Base-by-base conservation (phyloP, 1,284 basidiomycete genomes). In the Amylostereum chailletii region DNA sequence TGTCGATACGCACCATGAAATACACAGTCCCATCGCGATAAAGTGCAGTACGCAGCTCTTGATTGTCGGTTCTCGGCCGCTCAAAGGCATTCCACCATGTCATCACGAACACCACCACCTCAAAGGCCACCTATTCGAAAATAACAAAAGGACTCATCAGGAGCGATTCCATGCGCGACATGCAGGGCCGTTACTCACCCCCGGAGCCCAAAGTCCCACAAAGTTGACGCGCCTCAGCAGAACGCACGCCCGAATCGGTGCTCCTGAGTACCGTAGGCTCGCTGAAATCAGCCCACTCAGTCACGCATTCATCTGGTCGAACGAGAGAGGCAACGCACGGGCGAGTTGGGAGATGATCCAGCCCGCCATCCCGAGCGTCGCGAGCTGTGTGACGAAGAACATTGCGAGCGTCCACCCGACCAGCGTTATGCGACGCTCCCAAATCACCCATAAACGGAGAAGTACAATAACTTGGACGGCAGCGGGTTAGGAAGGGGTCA, bases 401-500 rank as follows among this genome's bases (percentile, higher is more conserved):
- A 63, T 52, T 3, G 53, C 5, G 3, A 71, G 48, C 1, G 70
- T 72, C 49, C 49, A 56, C 8, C 63, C 19, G 47, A 75, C 61
- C n/a, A 72, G 53, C 7, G 52, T 55, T 26, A 55, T 60, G 34
- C 60, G 56, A 5, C 70, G 66, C 36, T 67, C 63, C 62, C 71
- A 72, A 4, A 74, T 53, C 19, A 67, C 60, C 71, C 74, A 75
- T 9, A 74, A 49, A 2, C 71, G 68, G n/a, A 74, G 59, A 40
- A 75, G 55, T 30, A 74, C 58, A 44, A 75, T 59, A 50, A 68
- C 69, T 69, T 48, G 11, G 19, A 47, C 19, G 19, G 19, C 19
- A 19, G 19, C 19, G 19, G 19, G 19, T 19, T 19, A 29, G 30
- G 27, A n/a, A 9, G 29, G 44, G n/a, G 30, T 6, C 38, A 3